phyloP scores from a whole-genome alignment of 805 yeast genomes.

The Jamesozyma rosinii region DNA sequence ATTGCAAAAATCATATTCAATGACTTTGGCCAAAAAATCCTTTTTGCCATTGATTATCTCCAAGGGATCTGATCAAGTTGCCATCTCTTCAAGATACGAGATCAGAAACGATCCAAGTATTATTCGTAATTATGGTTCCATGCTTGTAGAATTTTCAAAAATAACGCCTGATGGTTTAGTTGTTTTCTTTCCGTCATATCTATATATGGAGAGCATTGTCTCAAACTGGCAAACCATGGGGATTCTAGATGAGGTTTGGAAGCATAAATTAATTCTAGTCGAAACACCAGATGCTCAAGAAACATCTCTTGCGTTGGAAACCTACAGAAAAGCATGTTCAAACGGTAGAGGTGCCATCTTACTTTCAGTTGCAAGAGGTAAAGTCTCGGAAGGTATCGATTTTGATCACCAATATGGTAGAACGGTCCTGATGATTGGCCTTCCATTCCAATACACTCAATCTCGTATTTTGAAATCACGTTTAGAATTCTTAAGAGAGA shows the following conservation, averaged over 20 bases:
- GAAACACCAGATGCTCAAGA: conserved; percentile 99
- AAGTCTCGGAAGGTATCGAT: conserved; percentile 98
- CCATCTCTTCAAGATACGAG: conserved; percentile 91
- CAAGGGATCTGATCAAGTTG: conserved; percentile 96
- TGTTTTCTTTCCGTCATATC: conserved; percentile 92
- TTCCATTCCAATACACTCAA: conserved; percentile 97
- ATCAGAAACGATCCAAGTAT: conserved; percentile 96
- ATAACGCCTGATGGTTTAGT: conserved; percentile 97
- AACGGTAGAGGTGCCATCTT: conserved; percentile 97
- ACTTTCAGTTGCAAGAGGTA: conserved; percentile 96
- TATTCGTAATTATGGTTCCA: conserved; percentile 90
- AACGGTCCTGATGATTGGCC: conserved; percentile 96
- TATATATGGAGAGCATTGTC: conserved; percentile 95
- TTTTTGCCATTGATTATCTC: conserved; percentile 94
- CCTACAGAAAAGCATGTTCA: conserved; percentile 90
- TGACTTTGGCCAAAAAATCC: conserved; percentile 87
- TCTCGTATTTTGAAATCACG: conserved; percentile 93
- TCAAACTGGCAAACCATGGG: conserved; percentile 99
- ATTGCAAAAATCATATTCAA: conserved; percentile 86
- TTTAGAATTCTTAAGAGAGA: conserved; percentile 84
- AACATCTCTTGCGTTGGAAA: conserved; percentile 88
- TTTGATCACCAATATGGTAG: conserved; percentile 97
- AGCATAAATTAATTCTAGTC: conserved; percentile 84
- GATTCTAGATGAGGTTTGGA: conserved; percentile 96
- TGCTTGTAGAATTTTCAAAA: conserved; percentile 84